A percentile compares a stretch with the other conserved stretches of the same genome.
Evolutionary conservation across 139 green algal genomes (phyloP).

Genomic region (Mychonastes homosphaera): DNA sequence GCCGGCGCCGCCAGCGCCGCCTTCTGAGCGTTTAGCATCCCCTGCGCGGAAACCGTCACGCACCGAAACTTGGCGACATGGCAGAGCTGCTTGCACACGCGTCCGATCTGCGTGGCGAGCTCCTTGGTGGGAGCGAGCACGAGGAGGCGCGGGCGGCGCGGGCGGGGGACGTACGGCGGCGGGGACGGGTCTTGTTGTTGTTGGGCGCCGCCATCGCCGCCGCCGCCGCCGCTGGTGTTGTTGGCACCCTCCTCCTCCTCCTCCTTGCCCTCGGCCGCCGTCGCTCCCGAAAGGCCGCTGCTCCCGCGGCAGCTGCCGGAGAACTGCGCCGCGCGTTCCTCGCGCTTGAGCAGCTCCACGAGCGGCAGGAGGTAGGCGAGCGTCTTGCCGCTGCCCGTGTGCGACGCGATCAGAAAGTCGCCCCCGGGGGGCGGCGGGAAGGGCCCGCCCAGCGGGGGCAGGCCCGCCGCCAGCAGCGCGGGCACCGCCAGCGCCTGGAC

Average conservation of each 20-base stretch:
- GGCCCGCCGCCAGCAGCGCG: slow-evolving; percentile 38
- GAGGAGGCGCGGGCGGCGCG: slow-evolving; percentile 63
- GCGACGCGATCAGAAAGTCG: slow-evolving; percentile 74
- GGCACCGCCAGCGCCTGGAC: slow-evolving; percentile 74
- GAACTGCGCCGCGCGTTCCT: not conserved
- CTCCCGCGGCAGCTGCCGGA: slow-evolving; percentile 1
- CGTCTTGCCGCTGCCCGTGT: slow-evolving; percentile 92
- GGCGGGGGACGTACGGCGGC: slow-evolving; percentile 32
- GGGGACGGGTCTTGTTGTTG: too few relatives aligned
- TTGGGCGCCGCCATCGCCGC: slow-evolving; percentile 1
- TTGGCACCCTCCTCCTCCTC: not conserved
- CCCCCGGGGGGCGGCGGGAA: slow-evolving; percentile 3
- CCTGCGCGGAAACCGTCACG: not conserved
- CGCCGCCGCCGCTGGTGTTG: too few relatives aligned
- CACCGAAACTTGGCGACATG: slow-evolving; percentile 73
- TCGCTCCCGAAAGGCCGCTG: too few relatives aligned
- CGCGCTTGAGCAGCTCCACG: slow-evolving; percentile 24
- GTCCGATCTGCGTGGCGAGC: slow-evolving; percentile 81
- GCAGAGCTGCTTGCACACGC: slow-evolving; percentile 70
- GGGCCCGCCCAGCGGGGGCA: slow-evolving; percentile 63
- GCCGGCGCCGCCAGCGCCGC: slow-evolving; percentile 45
- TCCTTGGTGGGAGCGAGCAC: slow-evolving; percentile 82
- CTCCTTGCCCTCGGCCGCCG: too few relatives aligned
- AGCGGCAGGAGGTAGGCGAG: slow-evolving; percentile 91
- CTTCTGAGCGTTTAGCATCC: slow-evolving; percentile 33